Evolutionary conservation across 192 early-diverging fungal genomes (phyloP), one percentile per base, ranked within the genome.

Genomic region (Podochytrium sp.): DNA sequence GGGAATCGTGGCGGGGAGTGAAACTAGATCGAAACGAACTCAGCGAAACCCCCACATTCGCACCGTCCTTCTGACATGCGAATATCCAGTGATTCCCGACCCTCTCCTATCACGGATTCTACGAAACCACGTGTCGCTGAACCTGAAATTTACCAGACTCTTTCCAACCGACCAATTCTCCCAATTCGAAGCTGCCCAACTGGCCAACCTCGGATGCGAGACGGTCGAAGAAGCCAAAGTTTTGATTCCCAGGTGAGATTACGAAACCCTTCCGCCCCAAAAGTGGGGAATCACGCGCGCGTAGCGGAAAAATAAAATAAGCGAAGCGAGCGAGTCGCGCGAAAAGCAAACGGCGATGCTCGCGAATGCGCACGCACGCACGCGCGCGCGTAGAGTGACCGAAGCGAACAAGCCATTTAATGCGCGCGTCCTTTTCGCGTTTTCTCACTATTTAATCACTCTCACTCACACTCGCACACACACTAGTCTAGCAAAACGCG

Each of bases 131-230:
- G 23, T 3, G 38, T 14, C 14, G 27, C 38, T 33, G 41, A 29
- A n/a, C n/a, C n/a, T n/a, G n/a, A n/a, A 12, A n/a, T 49, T 49
- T 49, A 30, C 20, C 67, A 77, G 79, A 29, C 65, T 81, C 23
- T 79, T 83, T 56, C 80, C 78, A 12, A 43, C 37, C 4, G 65
- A 64, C 2, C 77, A 86, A n/a, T 75, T 94, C 67, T 83, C 89
- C 49, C 87, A 89, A 39, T 97, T 96, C 62, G 96, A 98, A 76
- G 83, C 92, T 32, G 94, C 94, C 35, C 94, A 96, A 69, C 78
- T 98, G 42, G 95, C 91, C 7, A 98, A 98, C 76, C 80, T 98
- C 50, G 91, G 92, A 78, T 95, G 94, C 76, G 94, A 93, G 70
- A 91, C 94, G 40, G 88, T 87, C 30, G 96, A 98, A 56, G 96